phyloP scores from a whole-genome alignment of 768 basidiomycete genomes.

The Rickenella mellea region DNA sequence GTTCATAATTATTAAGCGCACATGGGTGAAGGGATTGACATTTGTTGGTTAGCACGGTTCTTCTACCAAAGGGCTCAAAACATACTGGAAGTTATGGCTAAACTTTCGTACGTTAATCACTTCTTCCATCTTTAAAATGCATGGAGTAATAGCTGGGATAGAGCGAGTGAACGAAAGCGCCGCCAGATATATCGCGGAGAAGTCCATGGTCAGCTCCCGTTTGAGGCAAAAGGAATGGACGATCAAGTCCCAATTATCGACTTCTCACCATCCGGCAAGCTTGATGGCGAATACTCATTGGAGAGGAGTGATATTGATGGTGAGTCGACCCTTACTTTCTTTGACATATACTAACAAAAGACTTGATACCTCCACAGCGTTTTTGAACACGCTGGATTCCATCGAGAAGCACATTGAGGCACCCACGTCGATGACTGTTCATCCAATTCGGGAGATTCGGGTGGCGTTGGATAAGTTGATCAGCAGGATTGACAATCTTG shows the following conservation, averaged over 20 bases:
- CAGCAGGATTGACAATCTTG: constrained; percentile 69
- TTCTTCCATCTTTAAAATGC: neutral
- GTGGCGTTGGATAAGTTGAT: constrained; percentile 58
- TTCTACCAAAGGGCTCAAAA: constrained; percentile 75
- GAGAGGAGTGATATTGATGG: constrained; percentile 65
- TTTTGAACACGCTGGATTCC: constrained; percentile 55
- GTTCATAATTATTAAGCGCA: constrained; percentile 14
- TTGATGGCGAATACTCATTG: constrained; percentile 55
- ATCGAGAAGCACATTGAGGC: constrained; percentile 45
- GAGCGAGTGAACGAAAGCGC: constrained; percentile 70
- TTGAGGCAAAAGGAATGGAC: constrained; percentile 73
- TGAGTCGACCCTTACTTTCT: constrained; percentile 22
- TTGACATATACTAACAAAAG: neutral
- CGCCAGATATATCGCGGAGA: constrained; percentile 81
- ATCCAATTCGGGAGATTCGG: constrained; percentile 58
- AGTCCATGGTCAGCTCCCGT: constrained; percentile 79
- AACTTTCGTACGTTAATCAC: constrained; percentile 55
- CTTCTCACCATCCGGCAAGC: constrained; percentile 60
- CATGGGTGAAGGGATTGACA: constrained; percentile 3
- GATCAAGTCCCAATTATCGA: constrained; percentile 70
- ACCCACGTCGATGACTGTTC: constrained; percentile 32
- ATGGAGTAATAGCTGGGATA: constrained; percentile 16
- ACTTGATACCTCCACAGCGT: constrained; percentile 28
- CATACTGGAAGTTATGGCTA: constrained; percentile 81
- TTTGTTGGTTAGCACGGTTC: constrained; percentile 45